These are phyloP conservation scores for Diaporthe longicolla DNA, from an alignment of 2,329 filamentous ascomycete genomes.

Conservation along the genomic window DNA sequence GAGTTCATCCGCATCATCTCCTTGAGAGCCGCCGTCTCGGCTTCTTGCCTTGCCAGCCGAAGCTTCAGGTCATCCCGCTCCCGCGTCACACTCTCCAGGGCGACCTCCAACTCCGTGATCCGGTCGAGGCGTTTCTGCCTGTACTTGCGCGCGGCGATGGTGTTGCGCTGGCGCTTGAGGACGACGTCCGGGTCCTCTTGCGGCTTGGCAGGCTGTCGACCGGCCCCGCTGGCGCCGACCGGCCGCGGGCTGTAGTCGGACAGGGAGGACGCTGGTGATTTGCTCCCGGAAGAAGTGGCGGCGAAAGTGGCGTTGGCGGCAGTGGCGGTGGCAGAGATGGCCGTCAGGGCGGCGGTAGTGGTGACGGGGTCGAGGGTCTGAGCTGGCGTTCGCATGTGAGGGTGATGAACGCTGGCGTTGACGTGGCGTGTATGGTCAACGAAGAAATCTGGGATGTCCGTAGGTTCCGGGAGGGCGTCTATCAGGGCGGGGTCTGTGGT, in stretches of 20 bases:
- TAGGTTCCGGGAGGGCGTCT: conserved; percentile 40
- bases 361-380: conserved; percentile 6
- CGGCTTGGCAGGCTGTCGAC: conserved; percentile 33
- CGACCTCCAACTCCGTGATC: conserved; percentile 67
- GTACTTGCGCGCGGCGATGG: conserved; percentile 73
- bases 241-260: conserved; percentile 33
- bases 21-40: conserved; percentile 69
- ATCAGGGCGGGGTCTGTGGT: conserved; percentile 40
- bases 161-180: conserved; percentile 72
- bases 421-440: conserved; percentile 33
- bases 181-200: conserved; percentile 47
- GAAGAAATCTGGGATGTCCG: conserved; percentile 42
- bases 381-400: conserved; percentile 31
- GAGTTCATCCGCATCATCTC: conserved; percentile 52
- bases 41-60: conserved; percentile 69
- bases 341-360: conserved; percentile 7
- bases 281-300: conserved; percentile 2
- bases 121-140: conserved; percentile 75
- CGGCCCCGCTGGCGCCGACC: conserved; percentile 32
- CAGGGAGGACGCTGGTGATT: conserved; percentile 37
- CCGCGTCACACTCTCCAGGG: conserved; percentile 64
- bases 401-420: conserved; percentile 21
- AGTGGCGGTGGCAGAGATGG: background rate
- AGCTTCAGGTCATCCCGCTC: conserved; percentile 72
- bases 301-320: background rate